Percentiles rank a stretch among this genome's conserved stretches.
Conservation (phyloP, 2,329 filamentous ascomycete species). For the Canariomyces notabilis region DNA sequence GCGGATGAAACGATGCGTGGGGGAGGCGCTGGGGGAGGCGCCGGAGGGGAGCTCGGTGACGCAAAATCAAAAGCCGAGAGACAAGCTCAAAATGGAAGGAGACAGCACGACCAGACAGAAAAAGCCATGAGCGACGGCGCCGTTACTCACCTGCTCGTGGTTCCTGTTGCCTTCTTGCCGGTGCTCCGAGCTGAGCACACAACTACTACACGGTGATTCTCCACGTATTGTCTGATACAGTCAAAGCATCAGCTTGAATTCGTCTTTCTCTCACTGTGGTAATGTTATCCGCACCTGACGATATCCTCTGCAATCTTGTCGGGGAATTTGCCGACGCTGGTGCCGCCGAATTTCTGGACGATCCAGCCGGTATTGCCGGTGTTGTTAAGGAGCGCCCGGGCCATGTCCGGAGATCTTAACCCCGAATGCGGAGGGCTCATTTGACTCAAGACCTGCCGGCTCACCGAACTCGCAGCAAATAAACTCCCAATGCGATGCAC, state of each 20-base stretch:
- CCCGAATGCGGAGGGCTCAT: slow-evolving; percentile 14
- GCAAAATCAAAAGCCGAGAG: neutral
- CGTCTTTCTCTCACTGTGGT: neutral
- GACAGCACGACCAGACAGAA: too few relatives aligned
- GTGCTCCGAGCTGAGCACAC: slow-evolving; percentile 95
- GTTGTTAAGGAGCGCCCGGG: slow-evolving; percentile 25
- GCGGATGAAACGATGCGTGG: slow-evolving; percentile 6
- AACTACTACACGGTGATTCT: slow-evolving; percentile 72
- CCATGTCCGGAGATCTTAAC: slow-evolving; percentile 22
- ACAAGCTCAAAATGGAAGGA: too few relatives aligned
- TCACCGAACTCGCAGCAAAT: neutral
- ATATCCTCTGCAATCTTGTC: slow-evolving; percentile 69
- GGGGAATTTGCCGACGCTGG: slow-evolving; percentile 91
- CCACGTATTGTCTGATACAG: slow-evolving; percentile 50
- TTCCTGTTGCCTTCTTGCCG: slow-evolving; percentile 89
- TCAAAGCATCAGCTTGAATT: slow-evolving; percentile 2
- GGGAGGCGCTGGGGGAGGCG: slow-evolving; percentile 9
- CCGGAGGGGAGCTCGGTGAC: neutral
- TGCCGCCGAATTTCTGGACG: slow-evolving; percentile 93
- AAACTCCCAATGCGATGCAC: neutral
- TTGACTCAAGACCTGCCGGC: slow-evolving; percentile 11
- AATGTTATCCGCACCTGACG: slow-evolving; percentile 43
- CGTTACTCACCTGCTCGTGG: slow-evolving; percentile 77
- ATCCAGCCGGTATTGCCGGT: slow-evolving; percentile 58
- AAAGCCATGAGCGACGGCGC: neutral